Evolutionary conservation across 495 filamentous ascomycete genomes (phyloP), one percentile per base, ranked within the genome.

Genomic region (Annulohypoxylon nitens): DNA sequence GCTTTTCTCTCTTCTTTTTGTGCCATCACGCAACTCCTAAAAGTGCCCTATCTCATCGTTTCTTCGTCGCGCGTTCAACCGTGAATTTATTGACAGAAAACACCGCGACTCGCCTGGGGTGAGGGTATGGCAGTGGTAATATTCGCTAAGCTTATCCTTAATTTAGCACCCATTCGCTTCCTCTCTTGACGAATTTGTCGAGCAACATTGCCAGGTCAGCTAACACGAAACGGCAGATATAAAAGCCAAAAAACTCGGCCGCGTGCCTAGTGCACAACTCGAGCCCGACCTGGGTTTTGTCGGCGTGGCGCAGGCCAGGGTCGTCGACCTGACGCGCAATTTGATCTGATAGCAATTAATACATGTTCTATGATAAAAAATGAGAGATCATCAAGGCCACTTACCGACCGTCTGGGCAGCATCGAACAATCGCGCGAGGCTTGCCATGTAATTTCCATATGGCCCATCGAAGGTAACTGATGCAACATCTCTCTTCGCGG

Each of bases 201-300:
- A 98, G 85, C 84, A 99, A 87, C 78, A 97, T 76, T 45, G 89
- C 86, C 68, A 99, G 83, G 81, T 99, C 96, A 7, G 91, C 85
- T 53, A 98, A 81, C 33, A 93, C 94, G 78, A 98, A 99, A 14
- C 97, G 93, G 80, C 95, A 98, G 16, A 99, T 86, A 78, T 94
- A 98, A 81, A 99, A 97, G 33, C 91, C 95, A 79, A 99, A 99
- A 83, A 99, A 99, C 77, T 98, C 96, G 34, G 97, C 93, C 9
- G 96, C 97, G 81, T 98, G 95, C 18, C 94, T 89, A 33, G 93
- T 93, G 79, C 93, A 94, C 16, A 98, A 87, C 80, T 99, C 97
- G 33, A 99, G 86, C 16, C 96, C 97, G 60, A 98, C 93, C 74
- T 97, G 93, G 26, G 95, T 97, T 72, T 90, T 92, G 62, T 89